Base-by-base conservation (phyloP, 805 yeast species). In the Nakazawaea wyomingensis region DNA sequence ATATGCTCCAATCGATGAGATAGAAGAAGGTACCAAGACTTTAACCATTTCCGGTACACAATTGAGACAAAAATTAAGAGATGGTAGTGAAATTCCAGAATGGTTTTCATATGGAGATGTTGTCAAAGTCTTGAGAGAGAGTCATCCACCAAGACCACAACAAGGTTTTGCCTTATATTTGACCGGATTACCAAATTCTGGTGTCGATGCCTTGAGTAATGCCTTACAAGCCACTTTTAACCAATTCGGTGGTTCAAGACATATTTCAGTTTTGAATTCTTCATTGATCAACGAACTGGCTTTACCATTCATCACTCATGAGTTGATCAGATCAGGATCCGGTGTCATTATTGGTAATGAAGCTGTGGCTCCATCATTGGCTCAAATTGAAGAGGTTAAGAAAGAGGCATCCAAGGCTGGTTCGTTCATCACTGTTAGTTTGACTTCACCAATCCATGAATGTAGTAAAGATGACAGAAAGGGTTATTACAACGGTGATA, bases 71-170 rank as follows among this genome's bases (percentile, higher is more conserved):
- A 80, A 91, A 52, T 77, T 90, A 60, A 82, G 80, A 69, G 84
- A 82, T 48, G 97, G 97, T 46, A 74, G 83, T 34, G 82, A 82
- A 49, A 91, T 90, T 54, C 98, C 98, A 50, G 93, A 79, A 60
- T 90, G 98, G 98, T 90, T 91, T 67, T 87, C 96, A 4, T 90
- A 90, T 67, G 96, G 96, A 3, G 97, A 90, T 65, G 96, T 91
- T 41, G 98, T 91, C 47, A 76, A 77, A 62, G 89, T 91, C 47
- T 74, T 90, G 55, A 82, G 98, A 61, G 91, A 87, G 55, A 78
- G 90, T 36, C 90, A 90, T 63, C 97, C 97, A 44, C 96, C 98
- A 50, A 80, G 97, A 66, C 78, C 73, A 46, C 63, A 73, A 46
- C 98, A 91, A 68, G 98, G 98, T 28, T 91, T 90, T 64, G 85